phyloP scores from a whole-genome alignment of 257 asterid genomes.

The Solanum sitiens region DNA sequence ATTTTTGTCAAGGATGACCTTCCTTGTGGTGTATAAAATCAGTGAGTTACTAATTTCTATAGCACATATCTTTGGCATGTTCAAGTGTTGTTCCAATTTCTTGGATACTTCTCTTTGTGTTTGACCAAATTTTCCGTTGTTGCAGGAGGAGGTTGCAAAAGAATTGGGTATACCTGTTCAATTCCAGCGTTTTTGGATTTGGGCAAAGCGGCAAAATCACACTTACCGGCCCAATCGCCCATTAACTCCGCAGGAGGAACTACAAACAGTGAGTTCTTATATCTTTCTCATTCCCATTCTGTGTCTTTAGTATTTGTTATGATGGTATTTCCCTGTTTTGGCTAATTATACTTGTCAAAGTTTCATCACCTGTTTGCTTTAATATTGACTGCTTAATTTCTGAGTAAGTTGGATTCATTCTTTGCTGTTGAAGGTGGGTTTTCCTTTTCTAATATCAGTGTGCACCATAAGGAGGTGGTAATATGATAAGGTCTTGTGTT shows the following conservation, averaged over 20 bases:
- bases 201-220: slow-evolving; percentile 98
- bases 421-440: background rate
- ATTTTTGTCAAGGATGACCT: background rate
- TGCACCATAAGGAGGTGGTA: background rate
- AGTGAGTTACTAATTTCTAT: background rate
- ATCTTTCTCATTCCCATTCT: background rate
- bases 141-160: slow-evolving; percentile 89
- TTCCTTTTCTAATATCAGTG: background rate
- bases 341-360: background rate
- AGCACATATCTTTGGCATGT: background rate
- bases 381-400: background rate
- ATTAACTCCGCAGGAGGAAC: slow-evolving; percentile 80
- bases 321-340: background rate
- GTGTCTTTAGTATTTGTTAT: background rate
- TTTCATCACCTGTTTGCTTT: background rate
- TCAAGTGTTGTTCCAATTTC: background rate
- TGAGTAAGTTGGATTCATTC: background rate
- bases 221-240: slow-evolving; percentile 97
- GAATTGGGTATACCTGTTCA: slow-evolving; percentile 83
- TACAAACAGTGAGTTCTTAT: slow-evolving; percentile 46
- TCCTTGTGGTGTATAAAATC: background rate
- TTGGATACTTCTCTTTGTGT: background rate
- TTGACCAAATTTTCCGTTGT: background rate
- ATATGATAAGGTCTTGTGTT: background rate
- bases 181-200: slow-evolving; percentile 87